A percentile compares a stretch with the other conserved stretches of the same genome.
These are phyloP conservation scores for Raphanus sativus DNA, from an alignment of 345 rosid genomes.

Conservation along the genomic window DNA sequence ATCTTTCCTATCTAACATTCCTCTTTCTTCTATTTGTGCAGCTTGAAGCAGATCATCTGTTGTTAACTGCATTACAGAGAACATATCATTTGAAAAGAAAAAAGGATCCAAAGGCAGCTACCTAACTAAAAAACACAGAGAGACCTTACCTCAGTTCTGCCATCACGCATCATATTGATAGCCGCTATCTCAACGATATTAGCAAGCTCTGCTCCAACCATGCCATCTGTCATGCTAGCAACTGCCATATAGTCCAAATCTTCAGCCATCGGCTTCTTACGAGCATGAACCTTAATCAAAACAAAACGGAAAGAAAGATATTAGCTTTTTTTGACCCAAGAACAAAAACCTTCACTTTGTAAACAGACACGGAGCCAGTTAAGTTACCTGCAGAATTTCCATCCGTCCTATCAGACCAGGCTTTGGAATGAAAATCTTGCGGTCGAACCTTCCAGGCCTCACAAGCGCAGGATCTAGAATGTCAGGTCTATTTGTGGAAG, in stretches of 20 bases:
- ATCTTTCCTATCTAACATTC: constrained; percentile 83
- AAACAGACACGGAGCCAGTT: neutral
- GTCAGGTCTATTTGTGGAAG: constrained; percentile 94
- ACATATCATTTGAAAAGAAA: neutral
- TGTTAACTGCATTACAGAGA: constrained; percentile 63
- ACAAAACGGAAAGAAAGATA: neutral
- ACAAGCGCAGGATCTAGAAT: constrained; percentile 96
- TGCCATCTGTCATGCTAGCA: constrained; percentile 88
- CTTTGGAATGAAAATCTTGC: constrained; percentile 78
- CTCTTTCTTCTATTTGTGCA: constrained; percentile 95
- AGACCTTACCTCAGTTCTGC: constrained; percentile 72
- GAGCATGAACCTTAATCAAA: constrained; percentile 76
- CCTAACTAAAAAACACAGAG: neutral
- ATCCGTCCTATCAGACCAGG: constrained; percentile 87
- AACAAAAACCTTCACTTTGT: constrained; percentile 3
- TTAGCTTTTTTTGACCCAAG: neutral
- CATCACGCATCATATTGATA: constrained; percentile 91
- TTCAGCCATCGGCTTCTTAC: constrained; percentile 91
- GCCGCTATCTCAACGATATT: constrained; percentile 93
- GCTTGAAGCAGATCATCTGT: constrained; percentile 95
- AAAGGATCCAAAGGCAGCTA: neutral
- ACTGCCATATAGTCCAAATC: constrained; percentile 94
- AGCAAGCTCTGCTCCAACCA: constrained; percentile 99
- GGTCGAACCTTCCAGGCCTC: constrained; percentile 88
- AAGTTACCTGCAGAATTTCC: constrained; percentile 84